Conservation (phyloP, 2,329 filamentous ascomycete species). For the Aspergillus vadensis region DNA sequence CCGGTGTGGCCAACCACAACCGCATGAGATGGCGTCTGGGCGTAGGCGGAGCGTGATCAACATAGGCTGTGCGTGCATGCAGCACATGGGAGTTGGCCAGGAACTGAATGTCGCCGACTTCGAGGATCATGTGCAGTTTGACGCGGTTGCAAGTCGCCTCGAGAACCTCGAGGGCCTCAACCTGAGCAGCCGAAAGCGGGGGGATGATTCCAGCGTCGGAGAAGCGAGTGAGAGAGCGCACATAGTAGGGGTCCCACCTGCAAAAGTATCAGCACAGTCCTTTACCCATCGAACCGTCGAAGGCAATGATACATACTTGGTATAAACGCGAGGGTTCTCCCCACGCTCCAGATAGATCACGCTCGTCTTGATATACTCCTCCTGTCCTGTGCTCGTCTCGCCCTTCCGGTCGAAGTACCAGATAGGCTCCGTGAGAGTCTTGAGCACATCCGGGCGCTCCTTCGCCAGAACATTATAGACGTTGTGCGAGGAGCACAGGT, state of each 20-base stretch:
- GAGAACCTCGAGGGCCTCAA: constrained; percentile 67
- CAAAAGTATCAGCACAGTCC: not conserved
- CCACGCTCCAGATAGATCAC: constrained; percentile 77
- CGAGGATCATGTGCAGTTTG: constrained; percentile 80
- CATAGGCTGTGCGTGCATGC: constrained; percentile 80
- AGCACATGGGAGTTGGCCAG: constrained; percentile 77
- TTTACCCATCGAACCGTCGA: not conserved
- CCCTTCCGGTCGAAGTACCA: constrained; percentile 96
- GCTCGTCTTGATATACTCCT: constrained; percentile 70
- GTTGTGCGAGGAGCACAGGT: constrained; percentile 75
- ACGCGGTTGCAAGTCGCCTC: constrained; percentile 75
- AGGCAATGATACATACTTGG: constrained; percentile 56
- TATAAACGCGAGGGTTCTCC: constrained; percentile 68
- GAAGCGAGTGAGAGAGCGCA: constrained; percentile 74
- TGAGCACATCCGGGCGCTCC: constrained; percentile 76
- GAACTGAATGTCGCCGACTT: constrained; percentile 88
- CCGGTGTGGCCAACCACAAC: constrained; percentile 80
- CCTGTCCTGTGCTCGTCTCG: constrained; percentile 72
- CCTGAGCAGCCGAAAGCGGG: constrained; percentile 67
- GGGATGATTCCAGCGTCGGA: constrained; percentile 73
- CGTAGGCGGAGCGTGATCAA: constrained; percentile 66
- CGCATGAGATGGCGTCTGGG: constrained; percentile 78
- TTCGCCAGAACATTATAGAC: constrained; percentile 79
- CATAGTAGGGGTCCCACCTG: constrained; percentile 82
- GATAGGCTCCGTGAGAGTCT: constrained; percentile 71